These are phyloP conservation scores for Geranium incanum DNA, from an alignment of 441 rosid genomes.

Conservation along the genomic window DNA sequence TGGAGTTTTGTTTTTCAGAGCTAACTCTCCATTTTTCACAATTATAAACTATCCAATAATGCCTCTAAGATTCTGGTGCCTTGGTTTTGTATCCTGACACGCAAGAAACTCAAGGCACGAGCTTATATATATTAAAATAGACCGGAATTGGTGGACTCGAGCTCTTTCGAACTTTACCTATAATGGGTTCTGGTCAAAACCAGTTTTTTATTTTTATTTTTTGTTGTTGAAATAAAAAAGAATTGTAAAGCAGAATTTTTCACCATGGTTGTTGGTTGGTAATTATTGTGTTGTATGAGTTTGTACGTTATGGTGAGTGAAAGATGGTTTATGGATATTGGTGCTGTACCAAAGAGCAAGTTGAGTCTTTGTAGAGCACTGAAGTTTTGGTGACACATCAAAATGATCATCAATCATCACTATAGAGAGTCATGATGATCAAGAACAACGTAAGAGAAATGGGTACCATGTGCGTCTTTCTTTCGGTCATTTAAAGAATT, in stretches of 20 bases:
- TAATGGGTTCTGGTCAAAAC: slow-evolving; percentile 27
- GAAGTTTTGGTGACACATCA: slow-evolving; percentile 22
- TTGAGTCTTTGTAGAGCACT: neutral
- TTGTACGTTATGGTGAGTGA: neutral
- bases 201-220: neutral
- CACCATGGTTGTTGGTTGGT: neutral
- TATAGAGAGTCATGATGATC: slow-evolving; percentile 24
- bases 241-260: no score
- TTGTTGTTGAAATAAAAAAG: neutral
- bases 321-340: slow-evolving; percentile 5
- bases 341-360: neutral
- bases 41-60: slow-evolving; percentile 21
- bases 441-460: neutral
- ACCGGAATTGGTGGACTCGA: slow-evolving; percentile 21
- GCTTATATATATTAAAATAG: slow-evolving; percentile 27
- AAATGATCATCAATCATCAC: slow-evolving; percentile 23
- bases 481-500: no score
- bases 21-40: slow-evolving; percentile 27
- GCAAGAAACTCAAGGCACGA: slow-evolving; percentile 32
- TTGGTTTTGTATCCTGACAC: slow-evolving; percentile 39
- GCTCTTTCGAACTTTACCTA: slow-evolving; percentile 22
- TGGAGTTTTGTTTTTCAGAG: slow-evolving; percentile 16
- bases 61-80: slow-evolving; percentile 28
- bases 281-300: neutral
- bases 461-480: no score